These are phyloP conservation scores for Ustilago vetiveriae DNA, from an alignment of 1,284 basidiomycete genomes.

Conservation along the genomic window DNA sequence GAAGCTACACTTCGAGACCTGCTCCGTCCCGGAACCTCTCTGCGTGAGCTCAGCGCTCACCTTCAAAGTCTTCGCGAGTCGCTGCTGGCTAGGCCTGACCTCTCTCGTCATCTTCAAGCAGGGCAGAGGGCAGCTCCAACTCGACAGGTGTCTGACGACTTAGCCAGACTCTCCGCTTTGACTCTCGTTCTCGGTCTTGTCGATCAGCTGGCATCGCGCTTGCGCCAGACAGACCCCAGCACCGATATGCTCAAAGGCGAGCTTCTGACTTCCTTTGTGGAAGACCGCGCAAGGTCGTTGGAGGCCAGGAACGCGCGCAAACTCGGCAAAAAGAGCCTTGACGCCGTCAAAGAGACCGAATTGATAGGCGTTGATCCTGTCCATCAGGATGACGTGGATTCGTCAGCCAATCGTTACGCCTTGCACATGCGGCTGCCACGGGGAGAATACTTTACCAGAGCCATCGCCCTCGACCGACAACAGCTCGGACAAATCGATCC, in stretches of 20 bases:
- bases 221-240: constrained; percentile 19
- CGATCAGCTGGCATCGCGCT: constrained; percentile 38
- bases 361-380: background rate
- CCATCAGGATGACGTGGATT: constrained; percentile 2
- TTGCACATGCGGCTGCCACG: constrained; percentile 62
- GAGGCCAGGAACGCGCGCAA: constrained; percentile 20
- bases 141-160: constrained; percentile 6
- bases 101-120: constrained; percentile 11
- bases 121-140: background rate
- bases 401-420: constrained; percentile 40
- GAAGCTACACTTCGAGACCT: constrained; percentile 7
- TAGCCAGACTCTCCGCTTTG: constrained; percentile 20
- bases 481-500: constrained; percentile 40
- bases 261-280: constrained; percentile 19
- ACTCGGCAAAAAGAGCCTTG: background rate
- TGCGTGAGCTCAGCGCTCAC: constrained; percentile 26
- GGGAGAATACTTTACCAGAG: constrained; percentile 64
- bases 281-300: constrained; percentile 13
- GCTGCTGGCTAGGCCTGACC: constrained; percentile 16
- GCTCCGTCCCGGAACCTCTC: constrained; percentile 16
- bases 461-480: constrained; percentile 31
- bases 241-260: constrained; percentile 20
- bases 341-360: background rate
- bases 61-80: constrained; percentile 19
- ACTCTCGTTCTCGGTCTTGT: constrained; percentile 35